Conservation (phyloP, 371 early-diverging fungal species). For the Batkoa obscura region DNA sequence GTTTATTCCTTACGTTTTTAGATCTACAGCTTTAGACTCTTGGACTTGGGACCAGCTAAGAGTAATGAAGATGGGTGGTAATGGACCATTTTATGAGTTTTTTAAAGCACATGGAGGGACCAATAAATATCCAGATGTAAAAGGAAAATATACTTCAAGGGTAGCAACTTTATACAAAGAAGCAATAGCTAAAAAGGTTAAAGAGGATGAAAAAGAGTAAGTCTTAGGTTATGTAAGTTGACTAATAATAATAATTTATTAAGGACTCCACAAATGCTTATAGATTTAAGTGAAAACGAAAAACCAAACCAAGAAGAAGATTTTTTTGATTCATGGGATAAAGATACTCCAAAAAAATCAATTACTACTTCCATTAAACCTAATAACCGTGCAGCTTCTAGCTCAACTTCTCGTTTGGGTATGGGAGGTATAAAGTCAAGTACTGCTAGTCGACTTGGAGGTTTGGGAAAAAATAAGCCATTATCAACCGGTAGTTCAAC, state of each 20-base stretch:
- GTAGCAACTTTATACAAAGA: conserved; percentile 90
- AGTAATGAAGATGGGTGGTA: conserved; percentile 63
- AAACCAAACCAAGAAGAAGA: conserved; percentile 1
- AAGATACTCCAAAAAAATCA: not conserved
- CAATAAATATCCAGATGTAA: conserved; percentile 32
- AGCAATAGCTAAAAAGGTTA: conserved; percentile 96
- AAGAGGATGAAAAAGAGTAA: conserved; percentile 37
- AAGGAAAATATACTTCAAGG: conserved; percentile 93
- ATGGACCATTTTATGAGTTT: not conserved
- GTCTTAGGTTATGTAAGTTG: too few species aligned
- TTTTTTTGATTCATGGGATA: conserved; percentile 4
- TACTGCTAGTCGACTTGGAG: too few species aligned
- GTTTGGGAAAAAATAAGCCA: too few species aligned
- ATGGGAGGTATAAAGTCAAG: not conserved
- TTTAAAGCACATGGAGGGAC: conserved; percentile 1
- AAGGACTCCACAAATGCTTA: not conserved
- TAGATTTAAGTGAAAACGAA: not conserved
- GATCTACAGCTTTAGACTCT: conserved; percentile 70
- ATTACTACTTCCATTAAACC: not conserved
- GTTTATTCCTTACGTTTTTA: not conserved
- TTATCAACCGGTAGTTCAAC: too few species aligned
- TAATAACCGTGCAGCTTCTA: not conserved
- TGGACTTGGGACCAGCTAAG: conserved; percentile 93
- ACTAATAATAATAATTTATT: too few species aligned
- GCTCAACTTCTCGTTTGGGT: not conserved